Evolutionary conservation across 768 basidiomycete genomes (phyloP), one percentile per base, ranked within the genome.

Genomic region (Tricholoma flavovirens): DNA sequence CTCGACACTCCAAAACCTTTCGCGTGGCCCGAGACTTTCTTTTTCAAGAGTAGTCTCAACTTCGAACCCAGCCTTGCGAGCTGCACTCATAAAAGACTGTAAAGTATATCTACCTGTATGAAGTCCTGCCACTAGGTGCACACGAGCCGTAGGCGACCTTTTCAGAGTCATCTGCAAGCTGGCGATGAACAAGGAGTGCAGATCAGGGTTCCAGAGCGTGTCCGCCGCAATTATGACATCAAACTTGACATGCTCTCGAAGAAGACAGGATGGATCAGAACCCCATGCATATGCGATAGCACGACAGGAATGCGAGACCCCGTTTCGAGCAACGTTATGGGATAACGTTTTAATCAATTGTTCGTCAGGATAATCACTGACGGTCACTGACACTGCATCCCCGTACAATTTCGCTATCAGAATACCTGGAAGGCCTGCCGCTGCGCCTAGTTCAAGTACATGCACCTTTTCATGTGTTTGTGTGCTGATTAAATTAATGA

Each of bases 61-160:
- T 5, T 69, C 69, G 38, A 90, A 75, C 4, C 78, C 83, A 52
- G 64, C 70, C 7, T 57, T 59, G 4, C 60, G 55, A 17, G 74
- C 75, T 9, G 64, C 64, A 10, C 69, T 62, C 40, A 90, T 62
- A 67, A 89, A 89, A 6, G 82, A 71, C 53, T 83, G 76, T 29
- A 91, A 75, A 1, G 87, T 83, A 62, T 88, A 90, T 49, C 86
- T 73, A 3, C 88, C 90, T 0, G 88, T 90, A 61, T 91, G 89
- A 51, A 91, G 62, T 0, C 88, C 88, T 2, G 85, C 86, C 7
- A 90, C 77, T n/a, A 90, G 64, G 63, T 88, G 78, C 49, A 82
- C 64, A 9, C 86, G 79, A 29, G 88, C 72, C 36, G 71, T 58
- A 1, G 68, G 54, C 9, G 71, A 65, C 51, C 65, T 77, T 49